Evolutionary conservation across 495 filamentous ascomycete species (phyloP), one percentile per base, ranked within the genome.

Genomic region (Penicillium antarcticum): DNA sequence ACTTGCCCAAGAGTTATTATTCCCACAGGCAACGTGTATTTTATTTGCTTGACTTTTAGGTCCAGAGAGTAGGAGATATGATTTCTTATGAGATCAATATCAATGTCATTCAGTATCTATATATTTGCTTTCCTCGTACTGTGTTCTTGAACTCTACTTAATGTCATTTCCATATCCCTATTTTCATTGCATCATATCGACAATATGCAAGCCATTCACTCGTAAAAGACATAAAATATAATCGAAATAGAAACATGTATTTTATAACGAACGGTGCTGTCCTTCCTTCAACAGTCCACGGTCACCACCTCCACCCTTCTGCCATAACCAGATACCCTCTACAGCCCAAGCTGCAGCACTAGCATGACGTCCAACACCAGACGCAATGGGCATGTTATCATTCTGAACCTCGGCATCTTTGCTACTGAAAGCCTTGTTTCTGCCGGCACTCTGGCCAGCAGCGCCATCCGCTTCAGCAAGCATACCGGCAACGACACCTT

Each of bases 251-350:
- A 14, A 40, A 9, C 10, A 14, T 3, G 2, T 6, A 6, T 18
- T 18, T 24, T 65, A 71, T 40, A 63, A 55, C 32, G 68, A 64
- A 13, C 70, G 66, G 51, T 66, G 44, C 16, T 66, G 60, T 5
- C 65, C 60, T 18, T 66, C 63, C 48, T 75, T 76, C 51, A 72
- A 55, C 4, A 75, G 53, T 0, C 71, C 73, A 4, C 73, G 63
- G 51, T 77, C 71, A 42, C 73, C 74, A 71, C 78, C 81, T 0
- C 90, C 89, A 1, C 90, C 88, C 71, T 85, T 88, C 73, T 89
- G 83, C 80, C 87, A 94, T 37, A 96, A 63, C 92, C 94, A 97
- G 26, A 96, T 72, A 23, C 92, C 91, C 69, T 98, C 94, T 16
- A 84, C 82, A 32, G 94, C 94, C 80, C 89, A 94, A 2, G 84